Percentiles rank a stretch among this genome's conserved stretches.
Conservation (phyloP, 805 yeast species). For the Lachancea meyersii region DNA sequence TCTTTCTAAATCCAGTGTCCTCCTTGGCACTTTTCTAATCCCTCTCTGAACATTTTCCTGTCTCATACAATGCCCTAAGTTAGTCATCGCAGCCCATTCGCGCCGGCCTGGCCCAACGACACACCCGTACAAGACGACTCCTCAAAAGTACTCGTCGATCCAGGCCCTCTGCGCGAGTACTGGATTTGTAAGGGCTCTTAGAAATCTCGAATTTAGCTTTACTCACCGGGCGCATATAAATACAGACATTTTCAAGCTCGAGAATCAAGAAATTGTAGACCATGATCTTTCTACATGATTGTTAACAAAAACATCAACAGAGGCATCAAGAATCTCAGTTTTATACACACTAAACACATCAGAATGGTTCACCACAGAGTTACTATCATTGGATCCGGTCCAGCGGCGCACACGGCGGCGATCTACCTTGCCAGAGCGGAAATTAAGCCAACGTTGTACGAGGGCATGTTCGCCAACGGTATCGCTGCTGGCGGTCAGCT, state of each 20-base stretch:
- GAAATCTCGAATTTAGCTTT: background rate
- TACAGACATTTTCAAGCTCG: background rate
- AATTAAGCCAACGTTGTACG: constrained; percentile 86
- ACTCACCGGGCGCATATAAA: background rate
- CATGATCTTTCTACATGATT: background rate
- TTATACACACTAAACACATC: background rate
- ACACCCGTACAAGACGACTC: background rate
- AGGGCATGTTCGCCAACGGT: constrained; percentile 94
- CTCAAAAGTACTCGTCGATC: background rate
- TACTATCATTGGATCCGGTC: constrained; percentile 93
- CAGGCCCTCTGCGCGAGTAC: background rate
- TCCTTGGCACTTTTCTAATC: no score
- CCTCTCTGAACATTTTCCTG: no score
- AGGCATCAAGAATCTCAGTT: background rate
- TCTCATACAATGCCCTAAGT: no score
- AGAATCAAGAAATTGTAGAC: no score
- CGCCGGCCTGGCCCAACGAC: background rate
- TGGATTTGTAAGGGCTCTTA: background rate
- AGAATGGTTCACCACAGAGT: constrained; percentile 81
- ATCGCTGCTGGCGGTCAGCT: constrained; percentile 98
- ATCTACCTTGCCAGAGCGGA: constrained; percentile 96
- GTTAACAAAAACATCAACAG: background rate
- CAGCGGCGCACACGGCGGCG: constrained; percentile 99
- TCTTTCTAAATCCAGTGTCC: no score
- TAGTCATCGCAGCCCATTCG: no score